Evolutionary conservation across 306 rosid species (phyloP).

Genomic region (Fagus crenata): DNA sequence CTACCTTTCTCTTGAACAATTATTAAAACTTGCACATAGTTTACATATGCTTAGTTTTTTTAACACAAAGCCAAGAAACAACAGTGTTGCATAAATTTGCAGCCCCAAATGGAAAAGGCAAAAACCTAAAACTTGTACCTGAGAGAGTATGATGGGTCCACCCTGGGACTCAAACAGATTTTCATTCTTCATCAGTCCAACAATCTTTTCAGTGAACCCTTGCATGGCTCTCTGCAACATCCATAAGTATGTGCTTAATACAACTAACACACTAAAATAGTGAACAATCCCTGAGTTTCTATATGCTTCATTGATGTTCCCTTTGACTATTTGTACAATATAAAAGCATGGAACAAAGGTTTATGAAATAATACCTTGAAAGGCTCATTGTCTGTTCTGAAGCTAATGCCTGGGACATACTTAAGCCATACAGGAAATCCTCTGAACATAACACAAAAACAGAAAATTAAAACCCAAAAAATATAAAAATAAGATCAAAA

Average conservation of each 20-base stretch:
- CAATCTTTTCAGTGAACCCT: conserved; percentile 93
- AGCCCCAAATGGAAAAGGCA: conserved; percentile 7
- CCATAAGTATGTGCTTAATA: conserved; percentile 22
- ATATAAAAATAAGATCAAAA: background rate
- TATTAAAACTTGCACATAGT: background rate
- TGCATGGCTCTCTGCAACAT: conserved; percentile 88
- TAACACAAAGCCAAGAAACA: background rate
- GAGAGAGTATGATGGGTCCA: conserved; percentile 98
- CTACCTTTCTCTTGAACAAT: background rate
- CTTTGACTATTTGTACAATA: background rate
- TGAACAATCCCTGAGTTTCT: conserved; percentile 5
- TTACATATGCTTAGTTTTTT: background rate
- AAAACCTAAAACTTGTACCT: conserved; percentile 47
- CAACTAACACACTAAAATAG: conserved; percentile 15
- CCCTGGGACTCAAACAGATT: conserved; percentile 87
- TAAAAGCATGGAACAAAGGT: conserved; percentile 6
- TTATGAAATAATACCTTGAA: conserved; percentile 65
- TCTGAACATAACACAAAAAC: conserved; percentile 44
- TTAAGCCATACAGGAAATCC: conserved; percentile 99
- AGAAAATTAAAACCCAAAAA: conserved; percentile 10
- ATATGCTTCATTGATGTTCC: background rate
- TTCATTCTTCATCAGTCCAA: conserved; percentile 93
- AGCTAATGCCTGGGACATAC: conserved; percentile 96
- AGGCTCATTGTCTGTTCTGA: conserved; percentile 97
- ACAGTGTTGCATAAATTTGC: conserved; percentile 2